phyloP scores from a whole-genome alignment of 208 protist genomes.

The Wallacemonas sp. region DNA sequence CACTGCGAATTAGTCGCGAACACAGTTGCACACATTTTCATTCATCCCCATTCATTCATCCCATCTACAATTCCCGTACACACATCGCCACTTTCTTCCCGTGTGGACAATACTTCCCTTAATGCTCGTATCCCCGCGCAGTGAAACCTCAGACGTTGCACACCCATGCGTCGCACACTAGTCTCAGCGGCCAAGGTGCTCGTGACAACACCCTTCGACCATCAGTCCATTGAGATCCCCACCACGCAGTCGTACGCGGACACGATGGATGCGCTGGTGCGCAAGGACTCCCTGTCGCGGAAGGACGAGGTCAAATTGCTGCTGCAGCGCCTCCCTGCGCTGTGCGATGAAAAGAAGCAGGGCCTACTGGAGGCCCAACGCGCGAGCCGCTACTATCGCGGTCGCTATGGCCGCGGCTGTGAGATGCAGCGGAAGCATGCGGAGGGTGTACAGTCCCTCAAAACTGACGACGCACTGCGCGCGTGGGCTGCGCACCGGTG shows the following conservation, averaged over 20 bases:
- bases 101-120: too few species aligned
- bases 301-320: constrained; percentile 54
- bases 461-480: not conserved
- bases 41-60: too few species aligned
- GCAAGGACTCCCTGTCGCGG: constrained; percentile 21
- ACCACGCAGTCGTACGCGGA: constrained; percentile 13
- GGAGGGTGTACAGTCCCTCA: not conserved
- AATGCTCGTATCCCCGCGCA: not conserved
- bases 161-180: constrained; percentile 4
- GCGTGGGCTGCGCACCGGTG: constrained; percentile 12
- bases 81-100: too few species aligned
- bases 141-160: not conserved
- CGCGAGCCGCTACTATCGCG: constrained; percentile 69
- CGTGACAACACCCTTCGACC: constrained; percentile 61
- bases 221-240: constrained; percentile 58
- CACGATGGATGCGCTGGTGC: constrained; percentile 28
- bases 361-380: constrained; percentile 45
- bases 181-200: constrained; percentile 17
- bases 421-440: constrained; percentile 47
- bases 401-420: constrained; percentile 50
- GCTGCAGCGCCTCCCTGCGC: constrained; percentile 47
- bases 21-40: too few species aligned
- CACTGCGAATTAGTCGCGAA: too few species aligned
- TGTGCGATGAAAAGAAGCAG: constrained; percentile 55
- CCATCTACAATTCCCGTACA: too few species aligned